Evolutionary conservation across 345 rosid genomes (phyloP).

Genomic region (Aquilaria sinensis): DNA sequence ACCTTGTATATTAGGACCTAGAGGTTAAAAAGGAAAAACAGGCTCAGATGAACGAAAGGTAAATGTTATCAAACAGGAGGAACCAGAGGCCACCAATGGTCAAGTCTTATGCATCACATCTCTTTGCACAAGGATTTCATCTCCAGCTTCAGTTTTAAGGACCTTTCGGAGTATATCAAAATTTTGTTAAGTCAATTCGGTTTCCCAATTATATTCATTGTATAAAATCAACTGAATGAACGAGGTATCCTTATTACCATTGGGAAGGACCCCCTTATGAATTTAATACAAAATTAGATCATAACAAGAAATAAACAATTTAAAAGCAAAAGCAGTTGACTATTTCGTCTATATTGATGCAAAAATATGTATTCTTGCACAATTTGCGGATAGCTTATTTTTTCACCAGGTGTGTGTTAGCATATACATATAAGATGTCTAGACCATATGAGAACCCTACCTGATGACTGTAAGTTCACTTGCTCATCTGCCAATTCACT

Average conservation of each 20-base stretch:
- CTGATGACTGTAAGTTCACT: conserved; percentile 46
- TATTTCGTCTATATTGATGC: conserved; percentile 1
- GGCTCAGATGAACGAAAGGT: conserved; percentile 8
- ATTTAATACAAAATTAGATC: neutral
- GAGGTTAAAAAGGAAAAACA: conserved; percentile 13
- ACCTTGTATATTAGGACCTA: conserved; percentile 70
- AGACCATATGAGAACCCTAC: conserved; percentile 22
- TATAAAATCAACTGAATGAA: no score
- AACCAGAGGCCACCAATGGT: neutral
- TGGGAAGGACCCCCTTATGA: no score
- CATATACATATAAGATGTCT: no score
- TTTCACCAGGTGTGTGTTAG: no score
- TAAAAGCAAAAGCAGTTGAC: neutral
- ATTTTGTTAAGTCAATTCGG: no score
- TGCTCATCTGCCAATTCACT: conserved; percentile 81
- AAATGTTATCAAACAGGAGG: neutral
- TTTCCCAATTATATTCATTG: no score
- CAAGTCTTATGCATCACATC: neutral
- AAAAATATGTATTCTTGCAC: neutral
- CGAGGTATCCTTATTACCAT: no score
- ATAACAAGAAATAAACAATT: conserved; percentile 8
- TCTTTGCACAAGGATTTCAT: neutral
- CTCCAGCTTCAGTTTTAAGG: no score
- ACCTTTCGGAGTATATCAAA: no score
- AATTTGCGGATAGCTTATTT: neutral